phyloP scores from a whole-genome alignment of 352 stramenopile genomes.

The Phytophthora fragariae region DNA sequence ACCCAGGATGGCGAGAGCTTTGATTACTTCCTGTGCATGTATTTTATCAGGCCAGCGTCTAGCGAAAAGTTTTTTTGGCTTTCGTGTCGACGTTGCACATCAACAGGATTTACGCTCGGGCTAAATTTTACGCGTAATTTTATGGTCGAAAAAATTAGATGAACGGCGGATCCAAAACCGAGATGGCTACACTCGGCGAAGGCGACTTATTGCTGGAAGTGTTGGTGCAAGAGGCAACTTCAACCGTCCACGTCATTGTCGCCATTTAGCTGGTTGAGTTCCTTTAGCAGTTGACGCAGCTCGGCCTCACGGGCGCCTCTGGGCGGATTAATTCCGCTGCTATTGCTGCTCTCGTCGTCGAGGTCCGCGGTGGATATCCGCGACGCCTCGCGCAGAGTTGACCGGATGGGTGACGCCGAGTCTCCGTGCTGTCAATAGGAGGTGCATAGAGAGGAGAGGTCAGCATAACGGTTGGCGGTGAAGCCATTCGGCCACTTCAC shows the following conservation, averaged over 20 bases:
- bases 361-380: constrained; percentile 24
- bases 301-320: constrained; percentile 40
- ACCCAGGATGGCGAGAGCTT: neutral
- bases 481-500: constrained; percentile 22
- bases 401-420: constrained; percentile 16
- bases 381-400: constrained; percentile 29
- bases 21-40: neutral
- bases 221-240: constrained; percentile 6
- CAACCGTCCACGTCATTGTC: constrained; percentile 7
- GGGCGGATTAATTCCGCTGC: neutral
- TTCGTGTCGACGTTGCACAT: constrained; percentile 28
- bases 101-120: constrained; percentile 12
- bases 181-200: constrained; percentile 19
- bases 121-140: constrained; percentile 23
- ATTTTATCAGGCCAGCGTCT: neutral
- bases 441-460: constrained; percentile 5
- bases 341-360: neutral
- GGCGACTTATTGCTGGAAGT: constrained; percentile 3
- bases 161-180: neutral
- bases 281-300: constrained; percentile 46
- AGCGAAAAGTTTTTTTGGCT: neutral
- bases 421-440: constrained; percentile 20
- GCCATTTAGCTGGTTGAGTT: constrained; percentile 43
- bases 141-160: constrained; percentile 11
- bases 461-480: constrained; percentile 7